Evolutionary conservation across 345 rosid genomes (phyloP).

Genomic region (Dovyalis caffra): DNA sequence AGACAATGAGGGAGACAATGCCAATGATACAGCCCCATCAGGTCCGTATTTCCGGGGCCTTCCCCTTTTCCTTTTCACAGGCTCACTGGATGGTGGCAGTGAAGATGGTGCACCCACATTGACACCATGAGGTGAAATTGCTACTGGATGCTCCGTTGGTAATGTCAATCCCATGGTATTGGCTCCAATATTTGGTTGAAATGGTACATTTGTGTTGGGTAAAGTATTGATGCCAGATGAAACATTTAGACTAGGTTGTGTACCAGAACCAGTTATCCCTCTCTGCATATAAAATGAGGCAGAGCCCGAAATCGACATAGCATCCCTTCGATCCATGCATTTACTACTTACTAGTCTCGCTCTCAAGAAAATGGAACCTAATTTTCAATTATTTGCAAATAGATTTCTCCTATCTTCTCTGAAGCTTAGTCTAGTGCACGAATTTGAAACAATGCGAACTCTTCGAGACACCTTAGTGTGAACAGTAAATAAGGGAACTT

Average conservation of each 20-base stretch:
- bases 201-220: constrained; percentile 49
- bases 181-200: constrained; percentile 52
- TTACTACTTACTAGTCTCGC: constrained; percentile 34
- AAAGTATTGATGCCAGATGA: constrained; percentile 57
- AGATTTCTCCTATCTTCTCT: background rate
- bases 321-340: constrained; percentile 98
- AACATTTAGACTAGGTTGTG: constrained; percentile 59
- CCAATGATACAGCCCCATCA: constrained; percentile 73
- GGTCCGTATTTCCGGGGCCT: constrained; percentile 88
- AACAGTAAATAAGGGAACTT: background rate
- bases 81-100: constrained; percentile 43
- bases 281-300: constrained; percentile 81
- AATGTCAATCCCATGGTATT: constrained; percentile 48
- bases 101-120: constrained; percentile 49
- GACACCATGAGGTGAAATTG: constrained; percentile 52
- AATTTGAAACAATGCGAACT: no score
- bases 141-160: constrained; percentile 52
- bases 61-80: constrained; percentile 76
- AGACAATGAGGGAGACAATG: constrained; percentile 65
- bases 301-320: constrained; percentile 71
- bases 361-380: constrained; percentile 31
- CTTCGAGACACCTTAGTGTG: background rate
- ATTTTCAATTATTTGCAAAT: constrained; percentile 11
- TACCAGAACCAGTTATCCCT: constrained; percentile 63
- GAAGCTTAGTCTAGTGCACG: constrained; percentile 2